Evolutionary conservation across 352 stramenopile species (phyloP), one percentile per base, ranked within the genome.

Genomic region (Phytophthora podocarpi): DNA sequence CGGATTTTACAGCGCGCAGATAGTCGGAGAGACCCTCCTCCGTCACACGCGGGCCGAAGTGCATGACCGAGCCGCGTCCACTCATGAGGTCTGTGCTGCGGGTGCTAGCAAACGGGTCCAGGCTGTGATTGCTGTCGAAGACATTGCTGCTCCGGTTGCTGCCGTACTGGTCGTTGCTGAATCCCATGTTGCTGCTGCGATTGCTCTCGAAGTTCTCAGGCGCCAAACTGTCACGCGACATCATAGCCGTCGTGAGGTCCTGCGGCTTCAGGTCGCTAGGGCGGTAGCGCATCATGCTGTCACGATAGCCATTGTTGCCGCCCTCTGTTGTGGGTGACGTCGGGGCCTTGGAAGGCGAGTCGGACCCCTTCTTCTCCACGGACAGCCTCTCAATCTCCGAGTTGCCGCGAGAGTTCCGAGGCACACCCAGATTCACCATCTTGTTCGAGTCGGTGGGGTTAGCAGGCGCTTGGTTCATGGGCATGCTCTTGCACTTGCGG

Each of bases 251-350:
- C 66, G 64, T 76, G 37, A 87, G 49, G 28, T 90, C 74, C 28
- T 72, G 53, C 2, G 68, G 31, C 64, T 80, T 83, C 7, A 91
- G 40, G 34, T 91, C 80, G 30, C 80, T 91, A 2, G 82, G 82
- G 15, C 80, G 80, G 54, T 90, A 90, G 28, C 78, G 75, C 67
- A 88, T 79, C 76, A 90, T 91, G 42, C 78, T 88, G 24, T 90
- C 82, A 13, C 81, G 81, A 27, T 64, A 72, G 11, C 63, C 75
- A 30, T 70, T 61, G 27, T 70, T 68, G 47, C 24, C 60, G 30
- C 50, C 48, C 5, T 21, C 23, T 28, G 47, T 50, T 34, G 59
- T 28, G 0, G 66, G 58, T 1, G 66, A 71, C 39, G 65, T 50
- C 8, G 34, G n/a, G 40, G 11, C 21, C 9, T 46, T 57, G 8